Evolutionary conservation across 139 green algal species (phyloP).

Genomic region (Chlamydomonas asymmetrica): DNA sequence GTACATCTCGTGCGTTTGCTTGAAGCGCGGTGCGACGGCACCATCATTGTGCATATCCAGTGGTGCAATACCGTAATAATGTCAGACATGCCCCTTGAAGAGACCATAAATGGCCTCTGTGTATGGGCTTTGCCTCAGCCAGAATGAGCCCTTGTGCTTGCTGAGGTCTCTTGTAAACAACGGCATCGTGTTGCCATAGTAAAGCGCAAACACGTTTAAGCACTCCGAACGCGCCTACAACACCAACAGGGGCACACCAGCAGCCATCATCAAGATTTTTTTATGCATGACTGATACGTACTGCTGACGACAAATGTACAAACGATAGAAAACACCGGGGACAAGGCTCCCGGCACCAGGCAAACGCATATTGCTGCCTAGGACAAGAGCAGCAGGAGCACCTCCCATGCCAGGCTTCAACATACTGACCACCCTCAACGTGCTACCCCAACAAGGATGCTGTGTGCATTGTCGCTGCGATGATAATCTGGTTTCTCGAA

Average conservation of each 20-base stretch:
- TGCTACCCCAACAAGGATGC: not conserved
- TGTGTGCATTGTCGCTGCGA: too few relatives aligned
- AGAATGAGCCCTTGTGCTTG: not conserved
- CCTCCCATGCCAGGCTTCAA: not conserved
- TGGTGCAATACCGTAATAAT: too few relatives aligned
- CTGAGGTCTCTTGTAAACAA: not conserved
- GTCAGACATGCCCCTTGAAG: not conserved
- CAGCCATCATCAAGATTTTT: too few relatives aligned
- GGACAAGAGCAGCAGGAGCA: not conserved
- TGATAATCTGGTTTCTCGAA: too few relatives aligned
- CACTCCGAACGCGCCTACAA: conserved; percentile 6
- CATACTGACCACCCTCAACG: not conserved
- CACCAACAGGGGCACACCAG: not conserved
- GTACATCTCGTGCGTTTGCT: not conserved
- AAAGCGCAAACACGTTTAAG: not conserved
- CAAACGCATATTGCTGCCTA: not conserved
- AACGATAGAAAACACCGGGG: too few relatives aligned
- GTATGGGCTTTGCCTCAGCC: conserved; percentile 8
- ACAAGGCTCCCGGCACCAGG: too few relatives aligned
- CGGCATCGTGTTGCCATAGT: conserved; percentile 10
- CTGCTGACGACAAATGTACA: too few relatives aligned
- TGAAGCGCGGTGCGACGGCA: too few relatives aligned
- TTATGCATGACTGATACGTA: not conserved
- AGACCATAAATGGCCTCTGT: not conserved
- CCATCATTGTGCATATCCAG: too few relatives aligned